Base-by-base conservation (phyloP, 352 stramenopile species). In the Phytophthora ohioensis region DNA sequence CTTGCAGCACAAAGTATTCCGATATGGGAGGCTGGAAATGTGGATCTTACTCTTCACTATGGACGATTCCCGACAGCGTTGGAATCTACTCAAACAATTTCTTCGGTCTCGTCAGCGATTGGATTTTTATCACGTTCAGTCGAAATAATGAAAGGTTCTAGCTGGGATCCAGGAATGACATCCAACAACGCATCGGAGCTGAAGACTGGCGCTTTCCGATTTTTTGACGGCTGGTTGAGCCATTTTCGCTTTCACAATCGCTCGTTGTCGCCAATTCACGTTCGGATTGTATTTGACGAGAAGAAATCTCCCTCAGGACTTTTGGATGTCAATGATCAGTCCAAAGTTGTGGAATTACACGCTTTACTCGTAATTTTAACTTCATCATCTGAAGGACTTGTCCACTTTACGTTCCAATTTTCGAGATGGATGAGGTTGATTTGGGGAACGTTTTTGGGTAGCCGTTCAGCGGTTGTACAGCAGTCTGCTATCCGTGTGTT, bases 231-330 rank as follows among this genome's bases (percentile, higher is more conserved):
- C 0, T 84, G 86, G 55, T 61, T 98, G 36, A 82, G 84, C 31
- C 87, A 96, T 36, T 91, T 97, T 21, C 89, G 92, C 4, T 97
- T 95, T 41, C 95, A 98, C 57, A 95, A 93, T 49, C 87, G 94
- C 1, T 88, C 93, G 12, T 57, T 98, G 15, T 97, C 91, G 10
- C 90, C 93, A 4, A 98, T 98, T 59, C 94, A 98, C 64, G 91
- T 98, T 11, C 88, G 89, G 1, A 94, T 98, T 39, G 84, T 98
- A 15, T 98, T 77, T 41, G 94, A 98, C 55, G 82, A 93, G 49
- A 90, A 88, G 47, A 91, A 80, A 7, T 32, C 47, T 13, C 46
- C 57, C 0, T 45, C 43, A 38, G 35, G 10, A 27, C 3, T 54
- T 0, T 12, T 4, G 12, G 30, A 38, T 38, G 13, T 5, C 8